phyloP scores from a whole-genome alignment of 495 filamentous ascomycete genomes.

The Entonaema liquescens region DNA sequence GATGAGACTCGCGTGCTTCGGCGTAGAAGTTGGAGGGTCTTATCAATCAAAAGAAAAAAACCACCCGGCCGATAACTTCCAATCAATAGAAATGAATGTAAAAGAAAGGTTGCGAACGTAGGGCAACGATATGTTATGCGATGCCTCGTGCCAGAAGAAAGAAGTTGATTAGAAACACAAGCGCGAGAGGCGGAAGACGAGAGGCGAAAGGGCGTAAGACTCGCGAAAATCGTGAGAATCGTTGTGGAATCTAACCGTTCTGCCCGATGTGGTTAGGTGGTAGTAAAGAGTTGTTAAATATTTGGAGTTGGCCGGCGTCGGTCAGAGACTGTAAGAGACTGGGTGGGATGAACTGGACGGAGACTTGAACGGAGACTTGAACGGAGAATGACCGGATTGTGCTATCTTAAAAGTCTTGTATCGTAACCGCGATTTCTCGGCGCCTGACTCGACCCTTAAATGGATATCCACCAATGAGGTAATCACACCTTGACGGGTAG shows the following conservation, averaged over 20 bases:
- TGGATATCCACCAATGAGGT: constrained; percentile 33
- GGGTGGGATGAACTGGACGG: constrained; percentile 17
- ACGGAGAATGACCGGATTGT: background rate
- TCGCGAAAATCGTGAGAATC: constrained; percentile 8
- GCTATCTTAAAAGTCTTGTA: constrained; percentile 21
- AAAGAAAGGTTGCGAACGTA: constrained; percentile 19
- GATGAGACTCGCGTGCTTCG: constrained; percentile 28
- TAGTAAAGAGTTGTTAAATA: constrained; percentile 12
- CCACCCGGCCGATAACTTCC: constrained; percentile 21
- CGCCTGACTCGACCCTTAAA: constrained; percentile 42
- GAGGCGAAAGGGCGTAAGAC: too few species aligned
- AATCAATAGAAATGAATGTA: constrained; percentile 10
- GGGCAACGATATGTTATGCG: background rate
- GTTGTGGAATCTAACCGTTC: constrained; percentile 5
- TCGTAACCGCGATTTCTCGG: constrained; percentile 33
- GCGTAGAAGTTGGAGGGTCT: constrained; percentile 6
- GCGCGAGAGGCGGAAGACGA: constrained; percentile 1
- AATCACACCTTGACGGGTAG: constrained; percentile 22
- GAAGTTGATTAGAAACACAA: background rate
- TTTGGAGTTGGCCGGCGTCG: constrained; percentile 2
- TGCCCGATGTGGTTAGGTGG: constrained; percentile 36
- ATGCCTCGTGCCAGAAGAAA: background rate
- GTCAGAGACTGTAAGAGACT: constrained; percentile 5
- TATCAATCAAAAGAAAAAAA: constrained; percentile 25
- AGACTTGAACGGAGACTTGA: background rate